These are phyloP conservation scores for Yarrowia deformans DNA, from an alignment of 805 yeast species.

Conservation along the genomic window DNA sequence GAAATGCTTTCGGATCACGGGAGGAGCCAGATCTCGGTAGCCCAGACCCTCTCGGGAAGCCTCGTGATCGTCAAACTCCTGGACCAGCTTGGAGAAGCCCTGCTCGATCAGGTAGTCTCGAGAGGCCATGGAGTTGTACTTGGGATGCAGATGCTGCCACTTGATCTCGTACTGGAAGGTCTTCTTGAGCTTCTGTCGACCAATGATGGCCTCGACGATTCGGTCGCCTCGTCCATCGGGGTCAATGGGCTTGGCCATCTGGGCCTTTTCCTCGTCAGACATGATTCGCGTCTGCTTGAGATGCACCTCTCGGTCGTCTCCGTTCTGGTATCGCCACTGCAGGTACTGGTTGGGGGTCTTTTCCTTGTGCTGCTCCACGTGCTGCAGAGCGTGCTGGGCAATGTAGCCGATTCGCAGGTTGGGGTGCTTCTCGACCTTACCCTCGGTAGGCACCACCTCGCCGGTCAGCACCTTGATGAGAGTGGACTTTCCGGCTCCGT, in stretches of 20 bases:
- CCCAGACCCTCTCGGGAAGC: constrained; percentile 99
- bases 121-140: constrained; percentile 91
- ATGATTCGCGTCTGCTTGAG: constrained; percentile 91
- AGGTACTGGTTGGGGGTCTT: constrained; percentile 97
- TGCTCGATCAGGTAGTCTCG: constrained; percentile 79
- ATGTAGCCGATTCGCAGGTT: constrained; percentile 97
- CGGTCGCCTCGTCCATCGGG: constrained; percentile 90
- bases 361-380: constrained; percentile 96
- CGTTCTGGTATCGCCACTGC: constrained; percentile 98
- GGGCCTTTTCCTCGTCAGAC: constrained; percentile 75
- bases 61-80: constrained; percentile 98
- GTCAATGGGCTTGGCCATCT: constrained; percentile 80
- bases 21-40: constrained; percentile 90
- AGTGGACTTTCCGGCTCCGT: constrained; percentile 99
- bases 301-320: constrained; percentile 97
- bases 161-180: constrained; percentile 96
- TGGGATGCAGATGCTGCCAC: constrained; percentile 93
- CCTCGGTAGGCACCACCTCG: constrained; percentile 83
- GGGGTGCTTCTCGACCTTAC: constrained; percentile 97
- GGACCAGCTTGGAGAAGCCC: constrained; percentile 89
- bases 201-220: constrained; percentile 90
- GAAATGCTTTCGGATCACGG: constrained; percentile 93
- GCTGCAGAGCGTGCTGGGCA: constrained; percentile 98
- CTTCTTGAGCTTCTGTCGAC: constrained; percentile 95
- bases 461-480: constrained; percentile 92